These are phyloP conservation scores for Colletotrichum sp. DNA, from an alignment of 2,329 filamentous ascomycete species.

Conservation along the genomic window DNA sequence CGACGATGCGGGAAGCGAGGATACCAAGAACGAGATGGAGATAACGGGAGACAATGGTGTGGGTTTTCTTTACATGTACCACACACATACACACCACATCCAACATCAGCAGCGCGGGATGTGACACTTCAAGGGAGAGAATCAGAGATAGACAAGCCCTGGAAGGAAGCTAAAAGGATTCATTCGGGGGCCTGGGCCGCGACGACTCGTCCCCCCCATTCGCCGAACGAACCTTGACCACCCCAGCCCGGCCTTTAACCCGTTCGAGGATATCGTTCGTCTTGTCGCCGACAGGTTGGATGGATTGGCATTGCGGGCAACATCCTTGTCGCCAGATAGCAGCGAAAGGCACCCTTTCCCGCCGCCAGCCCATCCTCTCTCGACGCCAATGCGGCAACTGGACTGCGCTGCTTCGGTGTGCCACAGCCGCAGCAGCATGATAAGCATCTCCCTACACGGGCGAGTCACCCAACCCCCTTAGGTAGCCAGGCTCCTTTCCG, in stretches of 20 bases:
- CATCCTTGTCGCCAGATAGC: slow-evolving; percentile 20
- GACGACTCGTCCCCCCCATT: neutral
- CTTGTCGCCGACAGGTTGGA: neutral
- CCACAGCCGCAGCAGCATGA: slow-evolving; percentile 5
- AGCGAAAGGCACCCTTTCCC: slow-evolving; percentile 1
- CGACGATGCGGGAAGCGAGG: neutral
- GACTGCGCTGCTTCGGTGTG: neutral
- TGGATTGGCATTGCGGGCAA: neutral
- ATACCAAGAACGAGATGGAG: neutral
- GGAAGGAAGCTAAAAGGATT: neutral
- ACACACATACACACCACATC: neutral
- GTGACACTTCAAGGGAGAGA: neutral
- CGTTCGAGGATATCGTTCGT: slow-evolving; percentile 2
- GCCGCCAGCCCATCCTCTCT: neutral
- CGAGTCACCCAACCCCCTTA: slow-evolving; percentile 13
- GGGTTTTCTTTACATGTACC: neutral
- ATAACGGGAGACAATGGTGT: neutral
- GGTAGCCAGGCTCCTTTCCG: neutral
- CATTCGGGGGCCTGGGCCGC: neutral
- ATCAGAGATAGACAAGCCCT: neutral
- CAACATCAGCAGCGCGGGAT: neutral
- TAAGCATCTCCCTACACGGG: slow-evolving; percentile 13
- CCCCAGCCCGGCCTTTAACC: neutral
- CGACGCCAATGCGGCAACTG: slow-evolving; percentile 16
- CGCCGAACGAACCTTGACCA: neutral